Conservation (phyloP, 2,329 filamentous ascomycete species). For the Aspergillus novoparasiticus region DNA sequence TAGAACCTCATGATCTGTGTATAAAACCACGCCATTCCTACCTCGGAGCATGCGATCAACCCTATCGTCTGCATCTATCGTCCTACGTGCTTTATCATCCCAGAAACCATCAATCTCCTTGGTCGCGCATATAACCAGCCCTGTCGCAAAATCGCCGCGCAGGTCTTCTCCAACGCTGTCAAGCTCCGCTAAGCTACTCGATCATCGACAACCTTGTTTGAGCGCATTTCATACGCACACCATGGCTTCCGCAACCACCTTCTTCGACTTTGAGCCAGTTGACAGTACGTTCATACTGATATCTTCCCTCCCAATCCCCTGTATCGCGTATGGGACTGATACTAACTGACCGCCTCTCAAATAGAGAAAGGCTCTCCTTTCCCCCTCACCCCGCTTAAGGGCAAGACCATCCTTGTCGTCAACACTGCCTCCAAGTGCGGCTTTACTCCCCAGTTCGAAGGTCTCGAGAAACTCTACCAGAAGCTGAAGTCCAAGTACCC, state of each 20-base stretch:
- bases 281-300: slow-evolving; percentile 51
- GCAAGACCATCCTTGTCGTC: slow-evolving; percentile 93
- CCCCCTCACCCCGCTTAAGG: slow-evolving; percentile 71
- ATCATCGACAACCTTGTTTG: neutral
- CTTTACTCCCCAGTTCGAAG: slow-evolving; percentile 93
- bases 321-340: neutral
- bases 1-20: neutral
- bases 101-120: neutral
- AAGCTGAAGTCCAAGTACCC: slow-evolving; percentile 67
- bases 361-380: slow-evolving; percentile 74
- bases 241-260: slow-evolving; percentile 61
- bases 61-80: neutral
- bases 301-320: neutral
- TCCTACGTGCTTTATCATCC: neutral
- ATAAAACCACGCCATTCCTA: neutral
- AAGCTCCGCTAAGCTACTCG: neutral
- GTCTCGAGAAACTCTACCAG: slow-evolving; percentile 90
- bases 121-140: neutral
- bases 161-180: neutral
- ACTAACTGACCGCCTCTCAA: slow-evolving; percentile 13
- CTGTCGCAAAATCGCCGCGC: neutral
- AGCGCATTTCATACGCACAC: slow-evolving; percentile 26
- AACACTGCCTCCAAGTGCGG: slow-evolving; percentile 99
- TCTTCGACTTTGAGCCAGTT: slow-evolving; percentile 62
- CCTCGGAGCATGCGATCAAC: neutral